Evolutionary conservation across 2,329 filamentous ascomycete species (phyloP), one percentile per base, ranked within the genome.

Genomic region (Kalmusia sp.): DNA sequence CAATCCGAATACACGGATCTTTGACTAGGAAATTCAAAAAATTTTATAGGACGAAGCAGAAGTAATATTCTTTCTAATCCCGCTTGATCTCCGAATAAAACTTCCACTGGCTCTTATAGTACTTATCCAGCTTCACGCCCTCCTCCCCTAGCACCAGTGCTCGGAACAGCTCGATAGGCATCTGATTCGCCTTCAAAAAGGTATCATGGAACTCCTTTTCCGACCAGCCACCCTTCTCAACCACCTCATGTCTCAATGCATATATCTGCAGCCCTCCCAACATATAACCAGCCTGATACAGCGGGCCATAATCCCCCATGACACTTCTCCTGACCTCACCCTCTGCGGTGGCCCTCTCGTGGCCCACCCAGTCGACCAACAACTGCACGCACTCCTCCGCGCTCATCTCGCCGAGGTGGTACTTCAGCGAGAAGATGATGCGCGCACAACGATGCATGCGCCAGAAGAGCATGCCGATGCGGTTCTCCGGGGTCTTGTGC

Each of bases 241-340:
- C 60, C 1, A 80, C 67, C 66, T 86, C 82, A 11, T 76, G 70
- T 2, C 83, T 71, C 53, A 87, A 62, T 4, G 74, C 70, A 62
- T 80, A 79, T 8, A 87, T 63, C 64, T 87, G 84, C 61, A 87
- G 65, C 1, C 84, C 84, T 0, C 84, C 84, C 1, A 86, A 70
- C 78, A 86, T 81, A 63, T 87, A 87, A 0, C 80, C 84, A 0
- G 81, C 81, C 66, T 87, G 84, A 57, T 87, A 87, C 6, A 87
- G 62, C 1, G 84, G 83, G 1, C 77, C 71, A 64, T 86, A 86
- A 14, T 82, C 79, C 1, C 83, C 83, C 53, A 78, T 79, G 27
- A 87, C 77, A 12, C 80, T 84, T 22, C 84, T 70, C 14, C 84
- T 75, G 1, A 87, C 84, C 65, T 87, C 84, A 1, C 82, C 84